A percentile compares a stretch with the other conserved stretches of the same genome.
Evolutionary conservation across 805 yeast genomes (phyloP).

Genomic region (Clavispora asparagi): DNA sequence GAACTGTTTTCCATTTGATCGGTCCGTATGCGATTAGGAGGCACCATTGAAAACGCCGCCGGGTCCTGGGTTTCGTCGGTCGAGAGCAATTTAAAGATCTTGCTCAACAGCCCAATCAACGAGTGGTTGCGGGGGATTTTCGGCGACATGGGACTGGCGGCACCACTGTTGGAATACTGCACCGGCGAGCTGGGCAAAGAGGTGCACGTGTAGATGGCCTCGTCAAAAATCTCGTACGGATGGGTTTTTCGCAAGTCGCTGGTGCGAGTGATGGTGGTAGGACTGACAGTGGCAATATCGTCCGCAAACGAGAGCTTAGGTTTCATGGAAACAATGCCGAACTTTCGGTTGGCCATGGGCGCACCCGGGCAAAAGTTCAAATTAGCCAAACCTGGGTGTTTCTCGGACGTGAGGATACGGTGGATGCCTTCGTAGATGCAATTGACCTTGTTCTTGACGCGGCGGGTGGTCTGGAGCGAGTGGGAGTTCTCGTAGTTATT

Average conservation of each 20-base stretch:
- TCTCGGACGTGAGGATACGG: constrained; percentile 1
- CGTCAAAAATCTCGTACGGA: constrained; percentile 63
- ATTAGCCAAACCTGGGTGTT: neutral
- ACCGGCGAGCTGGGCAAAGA: constrained; percentile 16
- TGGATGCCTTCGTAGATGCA: constrained; percentile 17
- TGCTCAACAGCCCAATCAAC: constrained; percentile 27
- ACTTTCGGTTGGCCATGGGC: constrained; percentile 45
- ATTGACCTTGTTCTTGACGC: constrained; percentile 27
- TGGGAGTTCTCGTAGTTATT: constrained; percentile 34
- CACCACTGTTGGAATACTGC: neutral
- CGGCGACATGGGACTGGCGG: constrained; percentile 6
- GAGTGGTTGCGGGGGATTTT: constrained; percentile 31
- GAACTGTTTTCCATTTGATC: constrained; percentile 1
- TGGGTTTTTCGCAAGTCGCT: constrained; percentile 45
- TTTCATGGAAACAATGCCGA: constrained; percentile 37
- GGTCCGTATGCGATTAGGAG: constrained; percentile 3
- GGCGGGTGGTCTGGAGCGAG: constrained; percentile 24
- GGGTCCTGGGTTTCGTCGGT: constrained; percentile 21
- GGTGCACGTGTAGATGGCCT: constrained; percentile 47
- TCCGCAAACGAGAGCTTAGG: constrained; percentile 16
- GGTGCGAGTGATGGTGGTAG: constrained; percentile 15
- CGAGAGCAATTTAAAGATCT: constrained; percentile 31
- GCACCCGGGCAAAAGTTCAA: constrained; percentile 29
- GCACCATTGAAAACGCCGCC: constrained; percentile 5
- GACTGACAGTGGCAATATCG: constrained; percentile 8